phyloP scores from a whole-genome alignment of 306 rosid genomes.

The Argentina anserina region DNA sequence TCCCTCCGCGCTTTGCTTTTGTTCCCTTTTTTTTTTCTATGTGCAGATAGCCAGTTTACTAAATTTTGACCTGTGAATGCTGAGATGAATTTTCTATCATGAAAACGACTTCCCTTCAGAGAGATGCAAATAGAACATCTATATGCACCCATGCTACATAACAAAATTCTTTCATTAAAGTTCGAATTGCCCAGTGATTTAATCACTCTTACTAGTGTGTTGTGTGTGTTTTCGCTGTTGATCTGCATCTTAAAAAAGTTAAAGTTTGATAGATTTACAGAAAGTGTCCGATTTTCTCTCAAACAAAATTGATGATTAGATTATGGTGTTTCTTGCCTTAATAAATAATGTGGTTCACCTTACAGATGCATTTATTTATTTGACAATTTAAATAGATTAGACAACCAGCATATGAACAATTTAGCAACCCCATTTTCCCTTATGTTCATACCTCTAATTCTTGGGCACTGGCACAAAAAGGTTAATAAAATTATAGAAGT shows the following conservation, averaged over 20 bases:
- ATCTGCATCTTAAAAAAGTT: too few species aligned
- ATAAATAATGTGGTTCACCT: not conserved
- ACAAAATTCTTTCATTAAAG: not conserved
- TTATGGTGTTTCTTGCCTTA: not conserved
- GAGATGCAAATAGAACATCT: not conserved
- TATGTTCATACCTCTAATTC: not conserved
- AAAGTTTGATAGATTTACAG: not conserved
- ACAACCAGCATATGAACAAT: not conserved
- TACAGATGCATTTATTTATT: not conserved
- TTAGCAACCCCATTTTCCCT: not conserved
- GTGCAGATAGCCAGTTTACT: not conserved
- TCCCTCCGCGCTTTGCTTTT: not conserved
- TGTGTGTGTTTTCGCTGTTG: not conserved
- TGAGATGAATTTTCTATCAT: too few species aligned
- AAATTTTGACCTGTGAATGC: not conserved
- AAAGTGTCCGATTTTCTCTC: not conserved
- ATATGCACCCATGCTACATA: not conserved
- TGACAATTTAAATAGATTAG: not conserved
- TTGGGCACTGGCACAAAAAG: not conserved
- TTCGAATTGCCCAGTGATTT: not conserved
- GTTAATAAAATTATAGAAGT: not conserved
- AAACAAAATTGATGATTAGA: not conserved
- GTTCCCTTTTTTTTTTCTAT: not conserved
- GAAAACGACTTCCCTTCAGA: not conserved
- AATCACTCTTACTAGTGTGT: not conserved